A percentile compares a stretch with the other conserved stretches of the same genome.
phyloP scores from a whole-genome alignment of 1,139 yeast genomes.

The Saccharomyces uvarum region DNA sequence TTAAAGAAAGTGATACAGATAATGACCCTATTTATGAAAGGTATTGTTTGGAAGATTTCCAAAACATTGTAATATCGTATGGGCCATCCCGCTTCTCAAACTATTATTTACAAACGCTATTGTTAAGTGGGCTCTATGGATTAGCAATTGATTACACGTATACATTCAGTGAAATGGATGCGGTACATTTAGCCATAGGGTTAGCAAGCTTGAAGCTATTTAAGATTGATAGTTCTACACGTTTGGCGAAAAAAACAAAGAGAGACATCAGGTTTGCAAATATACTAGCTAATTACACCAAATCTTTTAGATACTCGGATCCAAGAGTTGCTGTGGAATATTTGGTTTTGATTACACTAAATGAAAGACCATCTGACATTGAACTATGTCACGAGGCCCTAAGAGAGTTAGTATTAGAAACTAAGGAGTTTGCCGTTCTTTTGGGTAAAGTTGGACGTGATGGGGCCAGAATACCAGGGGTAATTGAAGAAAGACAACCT shows the following conservation, averaged over 20 bases:
- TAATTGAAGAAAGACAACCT: slow-evolving; percentile 71
- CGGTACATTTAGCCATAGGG: slow-evolving; percentile 84
- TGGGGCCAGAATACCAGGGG: slow-evolving; percentile 77
- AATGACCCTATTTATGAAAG: slow-evolving; percentile 57
- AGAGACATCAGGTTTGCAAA: slow-evolving; percentile 35
- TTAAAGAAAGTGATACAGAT: slow-evolving; percentile 46
- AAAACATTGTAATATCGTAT: slow-evolving; percentile 57
- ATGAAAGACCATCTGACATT: slow-evolving; percentile 41
- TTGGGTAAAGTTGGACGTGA: slow-evolving; percentile 73
- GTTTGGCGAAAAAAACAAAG: not conserved
- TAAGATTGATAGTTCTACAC: slow-evolving; percentile 36
- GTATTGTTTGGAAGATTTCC: slow-evolving; percentile 69
- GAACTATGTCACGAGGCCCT: slow-evolving; percentile 70
- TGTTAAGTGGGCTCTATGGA: slow-evolving; percentile 76
- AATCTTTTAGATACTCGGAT: slow-evolving; percentile 75
- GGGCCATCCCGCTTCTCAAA: slow-evolving; percentile 71
- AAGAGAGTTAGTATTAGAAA: slow-evolving; percentile 75
- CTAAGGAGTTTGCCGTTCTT: slow-evolving; percentile 73
- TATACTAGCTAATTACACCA: slow-evolving; percentile 62
- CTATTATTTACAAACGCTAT: slow-evolving; percentile 65
- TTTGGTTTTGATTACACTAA: slow-evolving; percentile 60
- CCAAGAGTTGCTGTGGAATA: slow-evolving; percentile 90
- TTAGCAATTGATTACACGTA: slow-evolving; percentile 69
- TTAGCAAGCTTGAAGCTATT: slow-evolving; percentile 69
- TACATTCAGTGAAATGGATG: slow-evolving; percentile 66